Evolutionary conservation across 2,329 filamentous ascomycete species (phyloP).

Genomic region (Botrytis pseudocinerea): DNA sequence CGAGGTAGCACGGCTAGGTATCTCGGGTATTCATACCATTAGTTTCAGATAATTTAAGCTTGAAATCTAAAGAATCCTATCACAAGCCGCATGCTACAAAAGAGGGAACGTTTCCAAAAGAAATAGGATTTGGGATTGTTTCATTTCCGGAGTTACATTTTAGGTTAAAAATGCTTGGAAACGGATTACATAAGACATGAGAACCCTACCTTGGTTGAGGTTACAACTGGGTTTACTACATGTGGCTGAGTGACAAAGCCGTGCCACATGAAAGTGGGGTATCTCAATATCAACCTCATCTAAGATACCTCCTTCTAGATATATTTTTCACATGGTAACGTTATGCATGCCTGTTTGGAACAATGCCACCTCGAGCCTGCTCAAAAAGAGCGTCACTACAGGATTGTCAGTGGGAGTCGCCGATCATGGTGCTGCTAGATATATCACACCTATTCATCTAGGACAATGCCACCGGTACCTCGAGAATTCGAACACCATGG

Average conservation of each 20-base stretch:
- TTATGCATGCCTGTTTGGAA: not conserved
- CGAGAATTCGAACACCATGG: not conserved
- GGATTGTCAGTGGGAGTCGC: not conserved
- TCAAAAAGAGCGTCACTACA: not conserved
- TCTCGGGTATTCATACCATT: not conserved
- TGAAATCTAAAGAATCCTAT: not conserved
- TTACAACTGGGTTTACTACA: not conserved
- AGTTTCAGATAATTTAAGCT: not conserved
- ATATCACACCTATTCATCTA: not conserved
- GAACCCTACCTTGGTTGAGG: not conserved
- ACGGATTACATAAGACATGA: not conserved
- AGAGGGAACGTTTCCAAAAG: not conserved
- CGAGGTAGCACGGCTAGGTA: not conserved
- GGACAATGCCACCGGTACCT: not conserved
- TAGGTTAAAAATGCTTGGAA: not conserved
- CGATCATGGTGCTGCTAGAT: not conserved
- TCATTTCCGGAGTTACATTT: not conserved
- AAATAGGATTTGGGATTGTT: not conserved
- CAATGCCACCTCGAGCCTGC: not conserved
- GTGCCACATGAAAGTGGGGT: not conserved
- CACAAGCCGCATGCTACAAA: not conserved
- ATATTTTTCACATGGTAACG: not conserved
- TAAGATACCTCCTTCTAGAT: not conserved
- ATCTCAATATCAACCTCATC: constrained; percentile 2
- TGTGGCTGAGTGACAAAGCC: not conserved